Percentiles rank a stretch among this genome's conserved stretches.
phyloP scores from a whole-genome alignment of 2,329 filamentous ascomycete species.

The Apiospora rasikravindrae region DNA sequence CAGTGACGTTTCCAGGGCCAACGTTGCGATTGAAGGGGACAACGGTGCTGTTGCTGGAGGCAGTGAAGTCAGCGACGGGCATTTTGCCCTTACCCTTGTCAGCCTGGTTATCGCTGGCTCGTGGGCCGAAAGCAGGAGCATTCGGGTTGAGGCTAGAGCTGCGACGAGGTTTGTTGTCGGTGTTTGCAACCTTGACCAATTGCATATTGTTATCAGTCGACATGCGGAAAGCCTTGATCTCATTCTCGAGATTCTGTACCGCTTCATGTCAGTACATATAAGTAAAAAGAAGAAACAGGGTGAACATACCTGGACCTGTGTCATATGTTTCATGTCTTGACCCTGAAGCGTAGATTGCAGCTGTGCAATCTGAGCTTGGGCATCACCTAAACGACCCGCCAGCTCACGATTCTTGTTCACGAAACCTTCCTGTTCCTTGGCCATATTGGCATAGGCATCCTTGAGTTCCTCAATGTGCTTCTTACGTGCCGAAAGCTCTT shows the following conservation, averaged over 20 bases:
- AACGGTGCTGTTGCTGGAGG: not conserved
- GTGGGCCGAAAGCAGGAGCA: slow-evolving; percentile 17
- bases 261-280: slow-evolving; percentile 17
- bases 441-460: slow-evolving; percentile 23
- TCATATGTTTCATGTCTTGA: slow-evolving; percentile 31
- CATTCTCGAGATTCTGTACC: slow-evolving; percentile 30
- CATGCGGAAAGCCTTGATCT: slow-evolving; percentile 28
- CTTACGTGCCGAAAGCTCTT: slow-evolving; percentile 22
- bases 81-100: not conserved
- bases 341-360: slow-evolving; percentile 29
- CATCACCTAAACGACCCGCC: slow-evolving; percentile 22
- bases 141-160: not conserved
- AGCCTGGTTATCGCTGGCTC: not conserved
- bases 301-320: slow-evolving; percentile 33
- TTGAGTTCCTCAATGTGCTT: slow-evolving; percentile 20
- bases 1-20: not conserved
- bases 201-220: slow-evolving; percentile 23
- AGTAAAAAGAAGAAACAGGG: not conserved
- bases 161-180: not conserved
- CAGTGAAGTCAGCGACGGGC: not conserved
- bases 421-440: slow-evolving; percentile 24
- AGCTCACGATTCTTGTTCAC: slow-evolving; percentile 19
- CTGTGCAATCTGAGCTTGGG: slow-evolving; percentile 23
- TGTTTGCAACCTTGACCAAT: slow-evolving; percentile 20
- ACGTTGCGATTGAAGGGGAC: not conserved